Evolutionary conservation across 805 yeast species (phyloP).

Genomic region (Starmera caribaea): DNA sequence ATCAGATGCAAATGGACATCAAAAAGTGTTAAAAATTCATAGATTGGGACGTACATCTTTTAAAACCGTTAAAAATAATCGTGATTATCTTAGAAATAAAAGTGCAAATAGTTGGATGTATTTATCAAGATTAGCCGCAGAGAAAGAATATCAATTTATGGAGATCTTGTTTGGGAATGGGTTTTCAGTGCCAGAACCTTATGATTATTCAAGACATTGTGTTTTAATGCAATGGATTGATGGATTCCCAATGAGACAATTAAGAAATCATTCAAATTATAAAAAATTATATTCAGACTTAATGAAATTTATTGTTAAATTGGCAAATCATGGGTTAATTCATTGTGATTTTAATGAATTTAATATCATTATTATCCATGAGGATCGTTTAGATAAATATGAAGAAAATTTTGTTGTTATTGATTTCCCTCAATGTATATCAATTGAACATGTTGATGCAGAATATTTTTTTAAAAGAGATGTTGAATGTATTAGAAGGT

Average conservation of each 20-base stretch:
- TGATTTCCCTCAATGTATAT: slow-evolving; percentile 97
- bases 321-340: slow-evolving; percentile 83
- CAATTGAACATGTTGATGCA: slow-evolving; percentile 86
- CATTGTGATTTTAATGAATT: slow-evolving; percentile 98
- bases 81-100: slow-evolving; percentile 75
- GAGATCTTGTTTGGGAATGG: slow-evolving; percentile 60
- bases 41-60: slow-evolving; percentile 92
- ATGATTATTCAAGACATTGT: slow-evolving; percentile 84
- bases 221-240: slow-evolving; percentile 85
- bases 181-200: slow-evolving; percentile 81
- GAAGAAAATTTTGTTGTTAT: slow-evolving; percentile 79
- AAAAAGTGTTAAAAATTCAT: slow-evolving; percentile 79
- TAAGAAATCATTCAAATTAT: slow-evolving; percentile 61
- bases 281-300: slow-evolving; percentile 70
- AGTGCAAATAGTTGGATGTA: slow-evolving; percentile 89
- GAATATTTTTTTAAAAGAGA: slow-evolving; percentile 84
- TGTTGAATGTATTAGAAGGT: slow-evolving; percentile 79
- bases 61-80: slow-evolving; percentile 81
- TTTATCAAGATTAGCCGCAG: slow-evolving; percentile 81
- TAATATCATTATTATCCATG: slow-evolving; percentile 76
- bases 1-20: slow-evolving; percentile 53
- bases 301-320: slow-evolving; percentile 76
- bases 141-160: slow-evolving; percentile 88
- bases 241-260: slow-evolving; percentile 85
- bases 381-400: slow-evolving; percentile 34